Percentiles rank a stretch among this genome's conserved stretches.
phyloP scores from a whole-genome alignment of 2,329 filamentous ascomycete species.

The Penicillium frequentans region DNA sequence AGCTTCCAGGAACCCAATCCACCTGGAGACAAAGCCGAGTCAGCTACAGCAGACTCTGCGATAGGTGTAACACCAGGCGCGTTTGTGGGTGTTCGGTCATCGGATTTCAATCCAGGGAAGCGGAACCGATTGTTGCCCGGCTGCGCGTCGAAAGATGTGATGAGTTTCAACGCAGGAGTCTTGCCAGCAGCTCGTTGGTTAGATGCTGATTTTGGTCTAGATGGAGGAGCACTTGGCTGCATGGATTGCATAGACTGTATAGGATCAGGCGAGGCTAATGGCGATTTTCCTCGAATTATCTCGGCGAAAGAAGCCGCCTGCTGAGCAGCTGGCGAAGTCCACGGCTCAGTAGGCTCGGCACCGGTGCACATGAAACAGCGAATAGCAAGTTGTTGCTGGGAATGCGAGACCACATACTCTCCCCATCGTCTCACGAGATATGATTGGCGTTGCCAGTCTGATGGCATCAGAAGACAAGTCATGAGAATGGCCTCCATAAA shows the following conservation, averaged over 20 bases:
- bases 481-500: constrained; percentile 93
- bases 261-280: constrained; percentile 59
- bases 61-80: constrained; percentile 82
- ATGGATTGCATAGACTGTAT: constrained; percentile 39
- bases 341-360: constrained; percentile 79
- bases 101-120: constrained; percentile 58
- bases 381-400: constrained; percentile 86
- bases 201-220: constrained; percentile 49
- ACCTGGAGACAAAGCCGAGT: constrained; percentile 65
- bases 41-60: constrained; percentile 67
- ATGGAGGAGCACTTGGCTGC: constrained; percentile 14
- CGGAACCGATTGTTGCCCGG: constrained; percentile 54
- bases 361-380: constrained; percentile 91
- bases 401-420: constrained; percentile 82
- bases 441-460: constrained; percentile 87
- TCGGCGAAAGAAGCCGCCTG: constrained; percentile 51
- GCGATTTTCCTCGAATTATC: constrained; percentile 24
- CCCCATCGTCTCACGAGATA: constrained; percentile 93
- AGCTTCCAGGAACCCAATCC: constrained; percentile 59
- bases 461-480: constrained; percentile 76
- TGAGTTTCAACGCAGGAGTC: constrained; percentile 81
- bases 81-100: constrained; percentile 71
- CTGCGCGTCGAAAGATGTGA: constrained; percentile 74
- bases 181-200: constrained; percentile 65
- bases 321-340: constrained; percentile 80